A percentile compares a stretch with the other conserved stretches of the same genome.
Evolutionary conservation across 2,329 filamentous ascomycete genomes (phyloP).

Genomic region (Neoarthrinium moseri): DNA sequence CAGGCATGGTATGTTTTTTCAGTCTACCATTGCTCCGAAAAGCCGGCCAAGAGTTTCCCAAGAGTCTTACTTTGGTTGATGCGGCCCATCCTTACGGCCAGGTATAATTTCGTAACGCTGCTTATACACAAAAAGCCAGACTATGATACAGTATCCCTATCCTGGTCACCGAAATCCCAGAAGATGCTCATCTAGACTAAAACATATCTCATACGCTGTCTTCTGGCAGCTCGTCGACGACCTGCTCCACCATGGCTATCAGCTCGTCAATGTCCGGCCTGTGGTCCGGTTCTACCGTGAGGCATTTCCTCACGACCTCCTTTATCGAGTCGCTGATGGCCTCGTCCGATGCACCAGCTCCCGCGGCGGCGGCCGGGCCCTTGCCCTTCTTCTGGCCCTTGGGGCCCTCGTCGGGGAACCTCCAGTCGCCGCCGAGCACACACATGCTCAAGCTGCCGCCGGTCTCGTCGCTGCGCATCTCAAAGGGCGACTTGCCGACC

Average conservation of each 20-base stretch:
- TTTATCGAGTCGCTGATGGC: constrained; percentile 79
- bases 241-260: constrained; percentile 30
- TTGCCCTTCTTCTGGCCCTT: constrained; percentile 48
- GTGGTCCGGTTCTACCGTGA: constrained; percentile 83
- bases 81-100: too few species aligned
- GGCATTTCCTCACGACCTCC: constrained; percentile 82
- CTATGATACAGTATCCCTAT: background rate
- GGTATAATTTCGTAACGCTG: constrained; percentile 4
- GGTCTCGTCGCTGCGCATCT: constrained; percentile 93
- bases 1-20: too few species aligned
- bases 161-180: background rate
- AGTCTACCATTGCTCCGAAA: too few species aligned
- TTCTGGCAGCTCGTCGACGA: constrained; percentile 29
- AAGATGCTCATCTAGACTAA: background rate
- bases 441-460: constrained; percentile 91
- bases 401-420: constrained; percentile 85
- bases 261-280: constrained; percentile 55
- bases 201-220: constrained; percentile 14
- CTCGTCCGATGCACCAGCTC: constrained; percentile 38
- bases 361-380: constrained; percentile 32
- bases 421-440: constrained; percentile 91
- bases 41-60: too few species aligned
- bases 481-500: constrained; percentile 94
- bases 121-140: background rate
- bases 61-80: too few species aligned